Conservation (phyloP, 176 grass and related monocot genomes). For the Thinopyrum elongatum region DNA sequence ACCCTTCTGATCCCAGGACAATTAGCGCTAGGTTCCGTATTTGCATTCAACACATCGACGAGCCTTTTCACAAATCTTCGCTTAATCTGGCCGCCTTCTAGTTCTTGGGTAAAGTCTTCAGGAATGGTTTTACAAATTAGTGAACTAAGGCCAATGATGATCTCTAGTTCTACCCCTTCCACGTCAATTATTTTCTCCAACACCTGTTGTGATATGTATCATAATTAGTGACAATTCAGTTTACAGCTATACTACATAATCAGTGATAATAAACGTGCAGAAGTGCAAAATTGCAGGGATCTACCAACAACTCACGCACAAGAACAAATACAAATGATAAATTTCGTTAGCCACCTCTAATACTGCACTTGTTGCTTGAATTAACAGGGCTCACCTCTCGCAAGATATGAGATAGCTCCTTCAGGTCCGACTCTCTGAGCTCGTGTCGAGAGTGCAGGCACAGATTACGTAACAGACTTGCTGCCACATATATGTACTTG, state of each 20-base stretch:
- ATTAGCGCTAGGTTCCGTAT: neutral
- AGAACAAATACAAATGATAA: too few species aligned
- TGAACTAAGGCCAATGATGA: slow-evolving; percentile 10
- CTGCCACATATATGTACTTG: neutral
- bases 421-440: neutral
- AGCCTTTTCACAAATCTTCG: neutral
- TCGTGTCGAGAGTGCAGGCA: neutral
- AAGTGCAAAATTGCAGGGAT: neutral
- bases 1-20: slow-evolving; percentile 18
- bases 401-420: neutral
- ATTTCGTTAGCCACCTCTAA: neutral
- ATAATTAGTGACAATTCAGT: neutral
- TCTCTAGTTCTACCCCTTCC: slow-evolving; percentile 2
- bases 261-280: neutral
- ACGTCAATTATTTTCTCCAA: neutral
- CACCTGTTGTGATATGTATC: neutral
- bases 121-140: neutral
- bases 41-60: neutral
- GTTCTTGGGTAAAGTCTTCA: neutral
- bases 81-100: neutral
- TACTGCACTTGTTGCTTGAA: neutral
- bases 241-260: neutral
- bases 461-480: neutral
- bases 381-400: neutral
- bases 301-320: neutral